Evolutionary conservation across 371 early-diverging fungal species (phyloP).

Genomic region (Blyttiomyces sp.): DNA sequence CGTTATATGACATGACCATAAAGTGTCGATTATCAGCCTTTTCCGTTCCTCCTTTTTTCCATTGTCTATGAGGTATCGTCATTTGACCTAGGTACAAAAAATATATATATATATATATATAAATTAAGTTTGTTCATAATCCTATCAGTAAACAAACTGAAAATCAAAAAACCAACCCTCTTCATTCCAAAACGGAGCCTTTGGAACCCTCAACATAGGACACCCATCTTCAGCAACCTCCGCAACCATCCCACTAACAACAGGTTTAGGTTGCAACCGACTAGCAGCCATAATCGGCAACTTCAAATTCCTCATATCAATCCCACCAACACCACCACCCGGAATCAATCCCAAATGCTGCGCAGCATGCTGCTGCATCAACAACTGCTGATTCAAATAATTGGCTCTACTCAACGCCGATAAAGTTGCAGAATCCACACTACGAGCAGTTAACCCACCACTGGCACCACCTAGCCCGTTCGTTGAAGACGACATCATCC

Average conservation of each 20-base stretch:
- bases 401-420: not conserved
- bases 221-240: constrained; percentile 17
- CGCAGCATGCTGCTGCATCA: too few species aligned
- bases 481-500: not conserved
- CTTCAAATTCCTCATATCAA: not conserved
- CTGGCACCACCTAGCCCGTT: not conserved
- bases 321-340: too few species aligned
- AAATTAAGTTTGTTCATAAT: constrained; percentile 3
- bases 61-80: constrained; percentile 21
- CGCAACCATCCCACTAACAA: not conserved
- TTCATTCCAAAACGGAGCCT: constrained; percentile 10
- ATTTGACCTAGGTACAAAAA: too few species aligned
- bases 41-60: constrained; percentile 29
- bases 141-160: not conserved
- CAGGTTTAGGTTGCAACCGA: not conserved
- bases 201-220: constrained; percentile 21
- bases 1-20: constrained; percentile 38
- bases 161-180: not conserved
- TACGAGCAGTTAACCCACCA: not conserved
- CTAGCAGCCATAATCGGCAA: not conserved
- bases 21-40: constrained; percentile 29
- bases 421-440: not conserved
- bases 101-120: too few species aligned
- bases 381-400: not conserved
- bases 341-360: not conserved